These are phyloP conservation scores for Protomyces arabidopsidicola DNA, from an alignment of 1,139 yeast species.

Conservation along the genomic window DNA sequence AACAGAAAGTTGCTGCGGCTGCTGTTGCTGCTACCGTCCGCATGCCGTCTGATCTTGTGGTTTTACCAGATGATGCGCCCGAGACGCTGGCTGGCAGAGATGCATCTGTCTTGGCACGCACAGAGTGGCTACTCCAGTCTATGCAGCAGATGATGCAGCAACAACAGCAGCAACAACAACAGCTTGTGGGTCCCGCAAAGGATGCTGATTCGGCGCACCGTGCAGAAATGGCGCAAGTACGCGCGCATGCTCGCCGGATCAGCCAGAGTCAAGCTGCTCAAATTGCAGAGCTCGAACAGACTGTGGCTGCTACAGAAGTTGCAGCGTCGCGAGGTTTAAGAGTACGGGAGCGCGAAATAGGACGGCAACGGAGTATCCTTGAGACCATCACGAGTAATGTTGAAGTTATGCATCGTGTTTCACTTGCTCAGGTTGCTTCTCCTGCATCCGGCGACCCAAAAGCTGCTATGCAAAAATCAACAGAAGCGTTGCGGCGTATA, in stretches of 20 bases:
- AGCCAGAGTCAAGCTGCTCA: background rate
- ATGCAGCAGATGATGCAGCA: constrained; percentile 1
- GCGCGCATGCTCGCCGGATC: background rate
- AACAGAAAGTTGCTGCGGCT: background rate
- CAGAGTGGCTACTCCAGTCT: background rate
- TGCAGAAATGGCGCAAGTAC: background rate
- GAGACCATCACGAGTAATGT: background rate
- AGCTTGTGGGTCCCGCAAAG: background rate
- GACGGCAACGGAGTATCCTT: background rate
- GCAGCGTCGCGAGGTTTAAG: background rate
- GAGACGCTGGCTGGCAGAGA: background rate
- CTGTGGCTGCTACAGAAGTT: background rate
- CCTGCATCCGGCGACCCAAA: background rate
- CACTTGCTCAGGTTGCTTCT: background rate
- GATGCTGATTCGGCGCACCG: background rate
- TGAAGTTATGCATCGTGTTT: background rate
- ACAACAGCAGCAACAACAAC: background rate
- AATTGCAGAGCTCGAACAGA: background rate
- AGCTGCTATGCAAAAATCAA: background rate
- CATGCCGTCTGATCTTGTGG: background rate
- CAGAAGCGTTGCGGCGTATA: background rate
- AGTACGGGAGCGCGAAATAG: background rate
- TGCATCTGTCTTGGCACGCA: background rate
- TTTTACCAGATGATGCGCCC: background rate
- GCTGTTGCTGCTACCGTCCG: background rate